phyloP scores from a whole-genome alignment of 495 filamentous ascomycete genomes.

The Podospora australis region DNA sequence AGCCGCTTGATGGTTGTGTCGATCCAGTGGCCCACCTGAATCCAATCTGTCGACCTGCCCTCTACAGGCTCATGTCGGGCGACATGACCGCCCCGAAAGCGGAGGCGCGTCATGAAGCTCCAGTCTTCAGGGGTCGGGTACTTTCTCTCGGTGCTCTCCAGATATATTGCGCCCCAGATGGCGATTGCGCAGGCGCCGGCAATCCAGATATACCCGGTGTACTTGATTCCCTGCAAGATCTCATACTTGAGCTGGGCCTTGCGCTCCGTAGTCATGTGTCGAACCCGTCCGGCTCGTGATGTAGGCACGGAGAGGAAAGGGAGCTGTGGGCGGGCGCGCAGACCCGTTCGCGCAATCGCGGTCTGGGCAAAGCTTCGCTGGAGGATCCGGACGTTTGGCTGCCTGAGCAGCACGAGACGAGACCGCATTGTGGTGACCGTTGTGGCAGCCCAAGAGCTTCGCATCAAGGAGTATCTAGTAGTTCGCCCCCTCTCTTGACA shows the following conservation, averaged over 20 bases:
- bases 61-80: constrained; percentile 49
- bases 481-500: too few relatives aligned
- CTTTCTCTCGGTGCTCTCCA: constrained; percentile 65
- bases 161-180: constrained; percentile 50
- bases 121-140: constrained; percentile 74
- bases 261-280: constrained; percentile 70
- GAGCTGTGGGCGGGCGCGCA: constrained; percentile 59
- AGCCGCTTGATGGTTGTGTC: constrained; percentile 51
- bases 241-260: constrained; percentile 61
- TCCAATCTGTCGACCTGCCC: constrained; percentile 55
- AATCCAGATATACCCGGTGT: constrained; percentile 49
- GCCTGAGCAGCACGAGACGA: constrained; percentile 20
- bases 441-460: too few relatives aligned
- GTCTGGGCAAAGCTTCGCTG: constrained; percentile 24
- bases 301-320: constrained; percentile 60
- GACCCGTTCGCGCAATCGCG: constrained; percentile 11
- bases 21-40: constrained; percentile 48
- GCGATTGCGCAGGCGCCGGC: constrained; percentile 47
- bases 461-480: too few relatives aligned
- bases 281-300: constrained; percentile 46
- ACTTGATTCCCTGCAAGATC: constrained; percentile 54
- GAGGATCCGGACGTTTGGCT: constrained; percentile 6
- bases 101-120: constrained; percentile 54
- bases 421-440: constrained; percentile 17
- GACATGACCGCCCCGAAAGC: constrained; percentile 53